Percentiles rank a stretch among this genome's conserved stretches.
phyloP scores from a whole-genome alignment of 306 rosid genomes.

The Betula pendula region DNA sequence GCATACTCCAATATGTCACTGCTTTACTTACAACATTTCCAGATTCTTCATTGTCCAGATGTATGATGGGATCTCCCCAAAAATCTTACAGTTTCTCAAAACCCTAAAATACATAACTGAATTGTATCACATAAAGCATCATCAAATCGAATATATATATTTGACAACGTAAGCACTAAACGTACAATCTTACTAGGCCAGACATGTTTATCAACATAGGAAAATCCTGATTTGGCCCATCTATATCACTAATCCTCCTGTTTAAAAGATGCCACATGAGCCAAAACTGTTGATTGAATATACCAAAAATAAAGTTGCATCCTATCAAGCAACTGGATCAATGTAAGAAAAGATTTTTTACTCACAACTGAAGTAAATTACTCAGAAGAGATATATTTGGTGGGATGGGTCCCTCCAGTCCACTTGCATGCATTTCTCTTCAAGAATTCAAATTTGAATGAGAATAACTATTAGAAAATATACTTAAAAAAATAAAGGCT shows the following conservation, averaged over 20 bases:
- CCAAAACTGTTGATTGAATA: conserved; percentile 6
- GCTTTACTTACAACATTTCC: conserved; percentile 61
- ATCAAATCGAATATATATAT: conserved; percentile 13
- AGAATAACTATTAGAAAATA: conserved; percentile 20
- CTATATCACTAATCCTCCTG: conserved; percentile 80
- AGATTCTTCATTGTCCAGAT: conserved; percentile 54
- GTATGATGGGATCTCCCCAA: conserved; percentile 71
- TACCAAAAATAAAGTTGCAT: conserved; percentile 2
- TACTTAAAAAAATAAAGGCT: not conserved
- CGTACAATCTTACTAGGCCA: conserved; percentile 59
- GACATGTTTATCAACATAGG: conserved; percentile 54
- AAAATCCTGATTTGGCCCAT: conserved; percentile 65
- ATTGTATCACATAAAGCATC: conserved; percentile 34
- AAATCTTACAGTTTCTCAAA: conserved; percentile 78
- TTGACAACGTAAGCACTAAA: conserved; percentile 21
- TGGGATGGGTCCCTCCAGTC: conserved; percentile 87
- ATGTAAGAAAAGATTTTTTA: conserved; percentile 24
- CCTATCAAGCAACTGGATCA: not conserved
- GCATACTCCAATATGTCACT: conserved; percentile 2
- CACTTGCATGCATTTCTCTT: conserved; percentile 86
- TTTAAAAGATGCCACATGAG: conserved; percentile 19
- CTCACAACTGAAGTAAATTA: conserved; percentile 62
- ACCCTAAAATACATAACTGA: conserved; percentile 46
- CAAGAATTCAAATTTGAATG: conserved; percentile 31
- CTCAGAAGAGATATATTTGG: conserved; percentile 58